These are phyloP conservation scores for Kwoniella dejecticola DNA, from an alignment of 768 basidiomycete genomes.

Conservation along the genomic window DNA sequence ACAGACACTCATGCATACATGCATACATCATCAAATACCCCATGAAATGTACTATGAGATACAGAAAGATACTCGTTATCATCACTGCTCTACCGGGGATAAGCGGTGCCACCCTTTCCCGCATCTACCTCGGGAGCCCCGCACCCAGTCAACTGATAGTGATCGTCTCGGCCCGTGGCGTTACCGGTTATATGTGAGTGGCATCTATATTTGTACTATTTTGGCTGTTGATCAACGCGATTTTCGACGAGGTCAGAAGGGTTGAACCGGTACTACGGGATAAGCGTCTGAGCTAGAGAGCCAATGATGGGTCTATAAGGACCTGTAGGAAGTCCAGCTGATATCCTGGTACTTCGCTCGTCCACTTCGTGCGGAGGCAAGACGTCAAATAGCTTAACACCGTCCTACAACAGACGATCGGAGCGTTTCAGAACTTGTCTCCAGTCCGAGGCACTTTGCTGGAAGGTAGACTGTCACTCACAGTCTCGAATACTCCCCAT, in stretches of 20 bases:
- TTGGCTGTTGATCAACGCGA: not conserved
- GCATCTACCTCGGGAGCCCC: not conserved
- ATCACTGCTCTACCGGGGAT: not conserved
- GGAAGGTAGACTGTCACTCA: constrained; percentile 13
- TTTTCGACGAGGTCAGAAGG: not conserved
- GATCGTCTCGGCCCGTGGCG: not conserved
- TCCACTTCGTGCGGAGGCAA: constrained; percentile 39
- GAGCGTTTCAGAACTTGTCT: not conserved
- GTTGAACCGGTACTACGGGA: constrained; percentile 4
- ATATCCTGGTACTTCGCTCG: constrained; percentile 36
- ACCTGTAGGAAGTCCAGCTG: constrained; percentile 34
- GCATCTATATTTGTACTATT: not conserved
- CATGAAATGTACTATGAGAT: not conserved
- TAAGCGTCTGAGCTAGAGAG: constrained; percentile 30
- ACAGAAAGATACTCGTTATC: not conserved
- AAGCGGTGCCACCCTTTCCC: no score
- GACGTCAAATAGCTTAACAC: constrained; percentile 33
- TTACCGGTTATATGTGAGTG: constrained; percentile 6
- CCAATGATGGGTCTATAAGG: constrained; percentile 29
- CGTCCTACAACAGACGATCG: constrained; percentile 44
- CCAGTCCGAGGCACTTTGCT: not conserved
- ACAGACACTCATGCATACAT: no score
- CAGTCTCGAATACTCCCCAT: constrained; percentile 49
- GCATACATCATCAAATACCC: not conserved
- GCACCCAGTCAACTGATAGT: constrained; percentile 2